Conservation (phyloP, 2,329 filamentous ascomycete genomes). For the Talaromyces sp. region DNA sequence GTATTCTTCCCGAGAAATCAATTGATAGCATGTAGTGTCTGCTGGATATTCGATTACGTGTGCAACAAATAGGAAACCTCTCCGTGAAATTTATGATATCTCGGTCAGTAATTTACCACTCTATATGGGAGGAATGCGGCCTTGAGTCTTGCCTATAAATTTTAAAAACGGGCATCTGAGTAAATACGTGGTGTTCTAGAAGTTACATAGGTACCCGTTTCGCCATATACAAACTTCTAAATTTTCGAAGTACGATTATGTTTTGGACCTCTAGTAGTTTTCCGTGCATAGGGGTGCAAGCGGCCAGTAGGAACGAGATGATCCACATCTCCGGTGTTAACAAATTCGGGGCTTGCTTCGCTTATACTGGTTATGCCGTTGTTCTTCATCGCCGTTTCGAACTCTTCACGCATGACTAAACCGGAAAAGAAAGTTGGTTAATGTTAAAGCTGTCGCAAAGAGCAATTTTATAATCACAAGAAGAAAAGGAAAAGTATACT, state of each 20-base stretch:
- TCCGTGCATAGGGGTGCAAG: constrained; percentile 38
- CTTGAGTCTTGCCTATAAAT: too few relatives aligned
- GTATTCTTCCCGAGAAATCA: too few relatives aligned
- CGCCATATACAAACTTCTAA: not conserved
- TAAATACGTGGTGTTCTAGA: too few relatives aligned
- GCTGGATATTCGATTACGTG: too few relatives aligned
- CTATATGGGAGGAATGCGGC: too few relatives aligned
- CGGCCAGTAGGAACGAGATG: constrained; percentile 39
- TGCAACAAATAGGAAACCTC: too few relatives aligned
- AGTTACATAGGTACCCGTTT: too few relatives aligned
- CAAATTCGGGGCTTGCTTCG: constrained; percentile 38
- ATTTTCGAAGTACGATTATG: constrained; percentile 16
- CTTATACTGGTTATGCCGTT: constrained; percentile 41
- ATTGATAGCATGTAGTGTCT: too few relatives aligned
- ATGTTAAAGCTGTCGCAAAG: not conserved
- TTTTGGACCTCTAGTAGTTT: constrained; percentile 22
- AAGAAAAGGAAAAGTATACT: constrained; percentile 7
- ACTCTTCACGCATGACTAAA: constrained; percentile 40
- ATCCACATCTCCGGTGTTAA: constrained; percentile 47
- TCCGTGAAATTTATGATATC: too few relatives aligned
- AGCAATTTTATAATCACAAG: not conserved
- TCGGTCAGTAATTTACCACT: too few relatives aligned
- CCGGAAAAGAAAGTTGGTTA: not conserved
- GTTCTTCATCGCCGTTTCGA: constrained; percentile 45
- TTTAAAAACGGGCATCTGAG: too few relatives aligned